Evolutionary conservation across 495 filamentous ascomycete genomes (phyloP), one percentile per base, ranked within the genome.

Genomic region (Neurospora sp.): DNA sequence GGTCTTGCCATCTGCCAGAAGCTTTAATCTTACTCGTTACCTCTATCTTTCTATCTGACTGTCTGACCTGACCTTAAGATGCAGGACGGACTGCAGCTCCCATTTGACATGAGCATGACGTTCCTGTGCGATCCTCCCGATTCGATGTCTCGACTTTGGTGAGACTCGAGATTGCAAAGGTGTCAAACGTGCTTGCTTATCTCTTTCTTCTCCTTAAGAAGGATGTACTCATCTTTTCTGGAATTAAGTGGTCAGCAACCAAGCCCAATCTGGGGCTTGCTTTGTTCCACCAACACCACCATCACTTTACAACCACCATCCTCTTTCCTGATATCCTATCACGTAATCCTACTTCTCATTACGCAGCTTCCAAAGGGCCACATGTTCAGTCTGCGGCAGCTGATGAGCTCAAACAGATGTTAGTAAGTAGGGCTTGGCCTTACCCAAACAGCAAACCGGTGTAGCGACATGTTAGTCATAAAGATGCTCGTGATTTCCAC

Each of bases 321-420:
- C 44, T 38, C 70, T 59, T 37, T 44, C 37, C 48, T 12, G 35
- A 23, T 27, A n/a, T 46, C 23, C 73, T 38, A 75, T 76, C 77
- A 78, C 77, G 78, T 77, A 79, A 79, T 76, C 69, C 73, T 71
- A 75, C 74, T 20, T 70, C 73, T 70, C 73, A 72, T 54, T 35
- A 35, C 54, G 54, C 27, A 31, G 23, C 12, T 35, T 62, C 27
- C 54, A 69, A 44, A 44, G n/a, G 71, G 62, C 72, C 76, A 79
- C 77, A 76, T 79, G 77, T n/a, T n/a, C n/a, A n/a, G n/a, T 35
- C 66, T 48, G 69, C 44, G 54, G 72, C 78, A 75, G 76, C 72
- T 76, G 75, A 78, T 76, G 70, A 74, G 23, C 54, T 9, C 54
- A 14, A 59, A 18, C 54, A 35, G 54, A 5, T 31, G 54, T 62